A percentile compares a stretch with the other conserved stretches of the same genome.
Evolutionary conservation across 1,139 yeast genomes (phyloP).

Genomic region (Kodamaea sp.): DNA sequence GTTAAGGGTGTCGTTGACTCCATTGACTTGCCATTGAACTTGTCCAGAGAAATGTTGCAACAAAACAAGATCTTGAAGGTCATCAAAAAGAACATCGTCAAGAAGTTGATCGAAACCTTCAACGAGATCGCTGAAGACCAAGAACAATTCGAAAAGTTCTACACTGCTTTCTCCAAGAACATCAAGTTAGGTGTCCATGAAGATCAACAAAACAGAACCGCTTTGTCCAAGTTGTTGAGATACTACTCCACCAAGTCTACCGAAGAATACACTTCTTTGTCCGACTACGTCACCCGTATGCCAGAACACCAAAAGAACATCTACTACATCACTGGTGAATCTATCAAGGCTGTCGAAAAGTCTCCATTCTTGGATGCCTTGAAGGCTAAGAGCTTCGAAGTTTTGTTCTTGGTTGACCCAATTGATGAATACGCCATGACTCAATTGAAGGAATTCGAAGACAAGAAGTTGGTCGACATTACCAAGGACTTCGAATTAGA

Average conservation of each 20-base stretch:
- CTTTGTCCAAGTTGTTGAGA: constrained; percentile 95
- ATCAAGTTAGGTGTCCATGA: constrained; percentile 98
- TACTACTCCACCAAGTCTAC: constrained; percentile 94
- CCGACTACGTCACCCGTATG: constrained; percentile 99
- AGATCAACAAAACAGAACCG: constrained; percentile 95
- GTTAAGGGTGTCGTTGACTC: constrained; percentile 99
- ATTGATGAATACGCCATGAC: constrained; percentile 99
- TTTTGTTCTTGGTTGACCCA: constrained; percentile 96
- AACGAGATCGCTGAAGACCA: constrained; percentile 98
- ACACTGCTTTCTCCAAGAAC: constrained; percentile 98
- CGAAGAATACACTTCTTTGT: constrained; percentile 91
- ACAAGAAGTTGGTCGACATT: constrained; percentile 97
- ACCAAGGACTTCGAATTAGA: constrained; percentile 99
- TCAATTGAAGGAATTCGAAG: constrained; percentile 98
- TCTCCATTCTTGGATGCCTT: constrained; percentile 99
- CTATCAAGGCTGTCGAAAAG: constrained; percentile 95
- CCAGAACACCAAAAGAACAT: constrained; percentile 99
- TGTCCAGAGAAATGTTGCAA: constrained; percentile 99
- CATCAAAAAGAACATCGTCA: constrained; percentile 97
- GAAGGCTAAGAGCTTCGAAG: constrained; percentile 98
- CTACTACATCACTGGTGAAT: constrained; percentile 99
- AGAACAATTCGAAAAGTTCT: constrained; percentile 98
- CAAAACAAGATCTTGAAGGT: constrained; percentile 99
- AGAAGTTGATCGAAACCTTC: constrained; percentile 98
- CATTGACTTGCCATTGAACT: constrained; percentile 99